Conservation (phyloP, 371 early-diverging fungal species). For the Syncephalastrum contaminatum region DNA sequence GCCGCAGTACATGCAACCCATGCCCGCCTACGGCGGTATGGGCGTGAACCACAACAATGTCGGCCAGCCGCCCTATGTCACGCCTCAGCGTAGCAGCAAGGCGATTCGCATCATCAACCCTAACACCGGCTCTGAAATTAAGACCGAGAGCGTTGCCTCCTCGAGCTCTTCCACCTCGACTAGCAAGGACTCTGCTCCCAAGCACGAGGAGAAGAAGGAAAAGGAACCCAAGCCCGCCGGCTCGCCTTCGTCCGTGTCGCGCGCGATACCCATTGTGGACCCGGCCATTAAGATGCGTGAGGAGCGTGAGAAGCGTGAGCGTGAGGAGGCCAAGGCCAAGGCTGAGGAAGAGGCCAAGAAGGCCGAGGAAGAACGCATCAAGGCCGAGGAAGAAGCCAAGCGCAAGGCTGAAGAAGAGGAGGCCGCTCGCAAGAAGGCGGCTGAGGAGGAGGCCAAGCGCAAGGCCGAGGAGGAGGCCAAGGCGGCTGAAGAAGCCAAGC, state of each 20-base stretch:
- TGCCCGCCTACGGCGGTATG: slow-evolving; percentile 30
- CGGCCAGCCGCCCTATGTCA: slow-evolving; percentile 36
- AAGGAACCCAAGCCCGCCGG: slow-evolving; percentile 36
- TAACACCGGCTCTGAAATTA: slow-evolving; percentile 66
- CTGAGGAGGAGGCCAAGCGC: slow-evolving; percentile 37
- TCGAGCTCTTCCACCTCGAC: slow-evolving; percentile 23
- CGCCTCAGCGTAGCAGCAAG: slow-evolving; percentile 45
- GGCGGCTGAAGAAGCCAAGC: slow-evolving; percentile 35
- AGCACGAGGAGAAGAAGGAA: slow-evolving; percentile 36
- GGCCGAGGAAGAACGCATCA: slow-evolving; percentile 7
- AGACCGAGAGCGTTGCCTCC: slow-evolving; percentile 34
- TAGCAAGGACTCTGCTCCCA: slow-evolving; percentile 21
- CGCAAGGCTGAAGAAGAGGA: slow-evolving; percentile 37
- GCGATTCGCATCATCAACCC: slow-evolving; percentile 80
- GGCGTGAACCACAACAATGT: slow-evolving; percentile 14
- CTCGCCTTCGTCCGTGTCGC: slow-evolving; percentile 37
- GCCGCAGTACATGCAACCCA: slow-evolving; percentile 27
- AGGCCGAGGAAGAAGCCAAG: slow-evolving; percentile 34
- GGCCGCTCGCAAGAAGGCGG: slow-evolving; percentile 26
- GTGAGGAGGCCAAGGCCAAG: slow-evolving; percentile 45
- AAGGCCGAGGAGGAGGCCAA: slow-evolving; percentile 30
- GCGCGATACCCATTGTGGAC: slow-evolving; percentile 64
- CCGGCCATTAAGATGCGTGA: slow-evolving; percentile 53
- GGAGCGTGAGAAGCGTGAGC: slow-evolving; percentile 44
- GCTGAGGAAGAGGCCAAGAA: slow-evolving; percentile 37